Base-by-base conservation (phyloP, 2,329 filamentous ascomycete genomes). In the Penicillium psychrosexuale region DNA sequence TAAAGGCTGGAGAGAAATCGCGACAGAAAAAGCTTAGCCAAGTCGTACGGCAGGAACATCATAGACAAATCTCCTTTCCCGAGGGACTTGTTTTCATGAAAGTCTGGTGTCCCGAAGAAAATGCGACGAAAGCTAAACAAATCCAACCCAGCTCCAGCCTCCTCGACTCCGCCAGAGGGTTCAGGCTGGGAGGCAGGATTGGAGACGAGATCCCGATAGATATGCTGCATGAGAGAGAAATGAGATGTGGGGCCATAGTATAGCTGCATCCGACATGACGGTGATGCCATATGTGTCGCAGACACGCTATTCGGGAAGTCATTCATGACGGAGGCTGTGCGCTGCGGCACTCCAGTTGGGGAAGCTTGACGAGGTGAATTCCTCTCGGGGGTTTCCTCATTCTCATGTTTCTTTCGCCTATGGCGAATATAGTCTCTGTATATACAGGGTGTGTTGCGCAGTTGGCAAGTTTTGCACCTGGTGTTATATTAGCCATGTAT, bases 171-270 rank as follows among this genome's bases (percentile, higher is more conserved):
- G 4, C 65, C 62, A n/a, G 64, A 64, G 4, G 68, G 62, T 22
- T 62, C 55, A 2, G 57, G 52, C 17, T 56, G 59, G n/a, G 48
- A 49, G 3, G 55, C 50, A 30, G 59, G 61, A 31, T 63, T 58
- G 3, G 63, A 63, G 8, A 71, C 57, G 9, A 75, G 54, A 28
- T 70, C 70, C 1, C 69, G 60, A 45, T 75, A 74, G 11, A 74
- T 66, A 22, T 73, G 66, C 37, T 75, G 71, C 66, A 75, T 72
- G 1, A 79, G 69, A 0, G 76, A 70, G 31, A 79, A 79, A 57
- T 79, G 77, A 0, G 77, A 78, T 0, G 77, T 77, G 0, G 77
- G 74, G 0, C 77, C 77, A 63, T 79, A 79, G 60, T 78, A 79
- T 0, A 79, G 66, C 56, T 79, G 75, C 15, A 78, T 69, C 34